phyloP scores from a whole-genome alignment of 1,284 basidiomycete species.

The Cystobasidiaceae sp. region DNA sequence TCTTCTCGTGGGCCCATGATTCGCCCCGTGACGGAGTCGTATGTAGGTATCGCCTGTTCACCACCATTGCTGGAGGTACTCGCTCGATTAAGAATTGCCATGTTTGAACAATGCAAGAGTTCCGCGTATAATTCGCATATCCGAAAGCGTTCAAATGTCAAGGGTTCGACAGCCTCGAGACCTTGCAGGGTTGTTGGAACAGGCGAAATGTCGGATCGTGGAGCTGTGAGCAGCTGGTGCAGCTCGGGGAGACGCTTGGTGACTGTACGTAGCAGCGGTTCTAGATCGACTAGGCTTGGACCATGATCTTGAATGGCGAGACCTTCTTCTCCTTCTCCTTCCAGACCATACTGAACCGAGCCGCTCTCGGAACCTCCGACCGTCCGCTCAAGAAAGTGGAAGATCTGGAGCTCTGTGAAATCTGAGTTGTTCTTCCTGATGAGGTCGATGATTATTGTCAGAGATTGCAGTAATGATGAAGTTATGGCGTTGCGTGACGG shows the following conservation, averaged over 20 bases:
- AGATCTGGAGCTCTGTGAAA: conserved; percentile 70
- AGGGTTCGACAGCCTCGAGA: conserved; percentile 51
- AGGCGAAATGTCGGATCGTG: conserved; percentile 57
- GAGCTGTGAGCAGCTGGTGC: conserved; percentile 64
- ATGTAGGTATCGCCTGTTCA: neutral
- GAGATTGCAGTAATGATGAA: conserved; percentile 47
- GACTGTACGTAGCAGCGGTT: conserved; percentile 72
- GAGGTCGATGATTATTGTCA: conserved; percentile 37
- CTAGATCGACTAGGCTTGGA: conserved; percentile 77
- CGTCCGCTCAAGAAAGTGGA: conserved; percentile 29
- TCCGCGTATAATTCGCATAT: conserved; percentile 97
- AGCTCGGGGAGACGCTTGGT: conserved; percentile 66
- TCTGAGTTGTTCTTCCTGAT: conserved; percentile 36
- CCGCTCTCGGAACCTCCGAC: conserved; percentile 39
- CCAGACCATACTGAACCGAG: conserved; percentile 40
- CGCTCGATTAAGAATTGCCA: conserved; percentile 89
- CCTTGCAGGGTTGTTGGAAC: conserved; percentile 50
- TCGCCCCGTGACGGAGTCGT: conserved; percentile 9
- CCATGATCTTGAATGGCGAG: conserved; percentile 54
- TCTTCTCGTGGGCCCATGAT: conserved; percentile 11
- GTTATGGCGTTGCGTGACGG: conserved; percentile 60
- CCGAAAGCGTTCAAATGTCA: conserved; percentile 94
- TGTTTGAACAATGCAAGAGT: conserved; percentile 94
- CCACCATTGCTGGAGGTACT: conserved; percentile 34
- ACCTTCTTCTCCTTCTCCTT: conserved; percentile 55